Evolutionary conservation across 139 green algal species (phyloP).

Genomic region (Raphidocelis subcapitata): DNA sequence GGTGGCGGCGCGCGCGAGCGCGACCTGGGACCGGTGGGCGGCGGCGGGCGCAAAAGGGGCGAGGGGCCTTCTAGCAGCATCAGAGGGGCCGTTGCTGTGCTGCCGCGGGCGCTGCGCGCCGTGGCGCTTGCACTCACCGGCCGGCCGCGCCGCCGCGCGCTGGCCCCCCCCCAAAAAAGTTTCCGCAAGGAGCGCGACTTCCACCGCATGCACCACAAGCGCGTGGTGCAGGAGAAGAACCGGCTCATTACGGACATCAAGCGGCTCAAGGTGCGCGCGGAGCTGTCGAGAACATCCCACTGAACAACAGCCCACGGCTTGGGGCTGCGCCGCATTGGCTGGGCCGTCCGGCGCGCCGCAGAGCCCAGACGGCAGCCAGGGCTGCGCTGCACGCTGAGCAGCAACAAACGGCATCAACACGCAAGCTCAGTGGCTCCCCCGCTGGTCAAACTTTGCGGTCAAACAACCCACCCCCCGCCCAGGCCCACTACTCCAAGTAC

Average conservation of each 20-base stretch:
- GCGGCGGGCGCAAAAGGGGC: no score
- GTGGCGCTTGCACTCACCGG: no score
- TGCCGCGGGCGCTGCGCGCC: no score
- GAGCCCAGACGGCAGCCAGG: not conserved
- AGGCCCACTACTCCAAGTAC: slow-evolving; percentile 80
- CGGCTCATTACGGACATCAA: slow-evolving; percentile 81
- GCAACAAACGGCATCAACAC: not conserved
- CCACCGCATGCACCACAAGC: slow-evolving; percentile 90
- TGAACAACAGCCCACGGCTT: not conserved
- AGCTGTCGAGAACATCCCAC: no score
- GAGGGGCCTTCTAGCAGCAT: no score
- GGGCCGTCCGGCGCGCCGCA: no score
- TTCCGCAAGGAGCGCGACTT: slow-evolving; percentile 89
- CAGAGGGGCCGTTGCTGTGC: no score
- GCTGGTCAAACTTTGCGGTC: no score
- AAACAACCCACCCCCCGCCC: no score
- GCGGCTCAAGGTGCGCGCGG: slow-evolving; percentile 54
- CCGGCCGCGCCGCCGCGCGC: slow-evolving; percentile 3
- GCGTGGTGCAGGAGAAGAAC: slow-evolving; percentile 89
- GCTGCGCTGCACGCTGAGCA: not conserved
- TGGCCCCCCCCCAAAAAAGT: slow-evolving; percentile 43
- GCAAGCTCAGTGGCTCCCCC: not conserved
- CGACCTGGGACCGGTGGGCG: slow-evolving; percentile 48
- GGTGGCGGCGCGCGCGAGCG: slow-evolving; percentile 40
- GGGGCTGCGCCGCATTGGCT: no score